phyloP scores from a whole-genome alignment of 2,329 filamentous ascomycete species.

The Thelonectria rubi region DNA sequence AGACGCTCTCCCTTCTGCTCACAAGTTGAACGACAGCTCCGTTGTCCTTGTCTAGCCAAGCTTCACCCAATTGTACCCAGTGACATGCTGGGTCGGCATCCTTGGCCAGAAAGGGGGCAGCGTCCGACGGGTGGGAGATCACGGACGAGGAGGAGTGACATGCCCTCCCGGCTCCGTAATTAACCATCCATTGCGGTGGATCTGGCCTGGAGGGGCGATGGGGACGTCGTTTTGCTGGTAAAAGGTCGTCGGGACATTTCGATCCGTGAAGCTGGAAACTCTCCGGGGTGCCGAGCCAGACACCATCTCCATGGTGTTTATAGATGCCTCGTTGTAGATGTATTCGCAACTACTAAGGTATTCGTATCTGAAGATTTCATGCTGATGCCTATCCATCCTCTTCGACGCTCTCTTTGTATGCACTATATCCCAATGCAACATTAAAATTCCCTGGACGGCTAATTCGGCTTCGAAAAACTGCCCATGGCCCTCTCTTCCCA shows the following conservation, averaged over 20 bases:
- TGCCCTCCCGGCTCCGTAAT: too few relatives aligned
- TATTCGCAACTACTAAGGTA: too few relatives aligned
- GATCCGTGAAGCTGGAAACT: slow-evolving; percentile 18
- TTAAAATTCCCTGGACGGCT: not conserved
- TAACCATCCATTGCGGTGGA: not conserved
- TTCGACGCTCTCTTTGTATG: too few relatives aligned
- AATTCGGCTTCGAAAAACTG: slow-evolving; percentile 8
- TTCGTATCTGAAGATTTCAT: too few relatives aligned
- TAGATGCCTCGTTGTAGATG: too few relatives aligned
- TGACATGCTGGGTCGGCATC: slow-evolving; percentile 18
- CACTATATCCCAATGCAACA: slow-evolving; percentile 1
- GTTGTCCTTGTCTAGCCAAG: slow-evolving; percentile 10
- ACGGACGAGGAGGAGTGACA: too few relatives aligned
- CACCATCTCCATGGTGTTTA: slow-evolving; percentile 13
- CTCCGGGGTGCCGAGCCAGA: slow-evolving; percentile 17
- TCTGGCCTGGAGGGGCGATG: not conserved
- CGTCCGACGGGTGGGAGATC: too few relatives aligned
- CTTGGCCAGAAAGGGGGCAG: slow-evolving; percentile 7
- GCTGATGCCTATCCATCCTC: too few relatives aligned
- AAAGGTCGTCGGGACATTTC: not conserved
- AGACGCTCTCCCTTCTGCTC: not conserved
- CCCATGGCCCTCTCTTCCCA: slow-evolving; percentile 1
- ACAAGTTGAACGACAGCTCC: too few relatives aligned
- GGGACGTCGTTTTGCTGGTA: too few relatives aligned
- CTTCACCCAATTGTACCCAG: slow-evolving; percentile 2